Evolutionary conservation across 2,329 filamentous ascomycete genomes (phyloP), one percentile per base, ranked within the genome.

Genomic region (Trichoderma gracile): DNA sequence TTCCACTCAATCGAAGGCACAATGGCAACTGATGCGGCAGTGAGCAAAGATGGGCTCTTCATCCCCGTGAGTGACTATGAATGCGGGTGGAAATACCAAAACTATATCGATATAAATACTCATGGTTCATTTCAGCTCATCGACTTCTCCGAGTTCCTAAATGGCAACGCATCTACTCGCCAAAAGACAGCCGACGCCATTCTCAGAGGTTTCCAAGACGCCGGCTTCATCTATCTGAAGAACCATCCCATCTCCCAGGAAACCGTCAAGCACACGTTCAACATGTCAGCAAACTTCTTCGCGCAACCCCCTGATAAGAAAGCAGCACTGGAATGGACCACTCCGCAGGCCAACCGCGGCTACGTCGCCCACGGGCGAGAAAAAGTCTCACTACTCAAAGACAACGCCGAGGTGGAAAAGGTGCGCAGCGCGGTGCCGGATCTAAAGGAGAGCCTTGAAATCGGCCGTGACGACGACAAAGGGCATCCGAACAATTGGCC

Each of bases 221-320:
- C 93, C 2, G 93, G 93, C 64, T 97, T 97, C 80, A 85, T 97
- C 73, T 97, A 97, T 77, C 85, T 96, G 45, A 88, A 88, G 70
- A 91, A 94, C 76, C 88, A 94, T 69, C 85, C 89, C 46, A 89
- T 97, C 66, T 77, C 87, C 0, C 71, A 84, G 3, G 78, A 83
- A 9, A 82, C 83, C 10, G 78, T 92, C 14, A 75, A 83, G 65
- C 76, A 82, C 64, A 83, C 89, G 66, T 96, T 95, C 74, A 74
- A 80, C 67, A 81, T 83, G 64, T 93, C 90, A 5, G 86, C 88
- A 56, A 78, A 80, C 67, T 93, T 94, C 81, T 95, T 95, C 76
- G 76, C 78, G 15, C 85, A 89, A 61, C 80, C 87, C 3, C 73
- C 80, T 53, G 79, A 81, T 9, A 80, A 86, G 68, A 95, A 94